Base-by-base conservation (phyloP, 495 filamentous ascomycete species). In the Hypoxylon rickii region DNA sequence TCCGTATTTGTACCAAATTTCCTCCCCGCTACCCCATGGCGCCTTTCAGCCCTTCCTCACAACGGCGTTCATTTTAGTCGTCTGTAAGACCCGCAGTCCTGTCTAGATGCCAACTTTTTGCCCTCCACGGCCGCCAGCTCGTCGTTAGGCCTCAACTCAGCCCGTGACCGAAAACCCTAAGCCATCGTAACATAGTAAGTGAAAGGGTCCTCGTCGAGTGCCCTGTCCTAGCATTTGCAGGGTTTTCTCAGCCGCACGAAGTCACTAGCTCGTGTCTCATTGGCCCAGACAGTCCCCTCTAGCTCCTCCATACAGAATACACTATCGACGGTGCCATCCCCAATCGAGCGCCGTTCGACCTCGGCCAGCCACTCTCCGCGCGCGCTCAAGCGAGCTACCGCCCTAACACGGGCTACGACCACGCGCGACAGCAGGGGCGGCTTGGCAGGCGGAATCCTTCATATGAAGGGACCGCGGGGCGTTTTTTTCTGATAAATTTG, bases 161-260 rank as follows among this genome's bases (percentile, higher is more conserved):
- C 24, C 24, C 10, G 24, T 29, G 24, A 29, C 24, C 10, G 24
- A 29, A 10, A 4, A 10, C 4, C 24, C 24, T 11, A 16, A n/a
- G 18, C 31, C 33, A 40, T 40, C 22, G 31, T 15, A 36, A 44
- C n/a, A n/a, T n/a, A n/a, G n/a, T n/a, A n/a, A n/a, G n/a, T n/a
- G n/a, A 21, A 24, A 11, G n/a, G 22, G 24, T 24, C 26, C 34
- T 31, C 29, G 15, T 29, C 5, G 18, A 12, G 34, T 33, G 50
- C 45, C 45, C 24, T 46, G 46, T 49, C 38, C 37, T 53, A 39
- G 52, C 51, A 49, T 37, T 58, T 4, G 26, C 41, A 57, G 37
- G 48, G 41, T 5, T 44, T 33, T 57, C 54, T 63, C 59, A 63
- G 59, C 59, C 59, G 59, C 59, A 63, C 44, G 44, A 36, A 44